Conservation (phyloP, 1,284 basidiomycete genomes). For the Gomphus bonarii region DNA sequence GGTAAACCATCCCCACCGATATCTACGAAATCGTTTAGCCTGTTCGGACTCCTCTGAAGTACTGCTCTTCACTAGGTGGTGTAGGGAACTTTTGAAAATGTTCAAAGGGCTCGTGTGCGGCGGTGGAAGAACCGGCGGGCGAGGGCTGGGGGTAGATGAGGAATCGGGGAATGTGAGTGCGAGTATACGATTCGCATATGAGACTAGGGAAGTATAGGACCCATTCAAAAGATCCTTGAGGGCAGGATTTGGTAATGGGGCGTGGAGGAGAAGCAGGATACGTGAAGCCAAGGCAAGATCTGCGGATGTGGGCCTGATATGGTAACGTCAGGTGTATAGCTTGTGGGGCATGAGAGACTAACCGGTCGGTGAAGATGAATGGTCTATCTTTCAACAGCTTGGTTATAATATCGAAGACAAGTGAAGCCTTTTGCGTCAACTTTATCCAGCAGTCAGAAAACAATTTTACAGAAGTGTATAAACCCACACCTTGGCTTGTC, state of each 20-base stretch:
- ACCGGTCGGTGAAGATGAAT: slow-evolving; percentile 45
- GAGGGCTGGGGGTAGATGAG: slow-evolving; percentile 2
- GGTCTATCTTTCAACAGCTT: slow-evolving; percentile 39
- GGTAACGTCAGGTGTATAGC: not conserved
- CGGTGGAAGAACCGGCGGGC: not conserved
- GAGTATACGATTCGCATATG: slow-evolving; percentile 45
- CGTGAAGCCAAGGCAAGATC: slow-evolving; percentile 61
- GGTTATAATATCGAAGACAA: slow-evolving; percentile 45
- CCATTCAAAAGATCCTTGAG: slow-evolving; percentile 42
- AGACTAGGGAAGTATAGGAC: slow-evolving; percentile 43
- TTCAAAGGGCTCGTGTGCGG: not conserved
- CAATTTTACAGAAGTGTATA: not conserved
- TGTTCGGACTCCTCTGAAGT: slow-evolving; percentile 17
- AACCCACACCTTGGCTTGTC: slow-evolving; percentile 47
- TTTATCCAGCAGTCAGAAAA: slow-evolving; percentile 19
- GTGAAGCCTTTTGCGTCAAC: slow-evolving; percentile 50
- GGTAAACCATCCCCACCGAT: slow-evolving; percentile 27
- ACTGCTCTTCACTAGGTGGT: not conserved
- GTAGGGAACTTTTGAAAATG: slow-evolving; percentile 1
- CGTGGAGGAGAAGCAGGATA: slow-evolving; percentile 44
- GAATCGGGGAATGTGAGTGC: slow-evolving; percentile 10
- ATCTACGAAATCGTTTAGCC: slow-evolving; percentile 25
- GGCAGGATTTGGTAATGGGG: slow-evolving; percentile 51
- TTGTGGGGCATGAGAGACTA: slow-evolving; percentile 7
- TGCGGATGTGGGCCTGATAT: slow-evolving; percentile 42